These are phyloP conservation scores for Apostasia shenzhenica DNA, from an alignment of 106 monocot species.

Conservation along the genomic window DNA sequence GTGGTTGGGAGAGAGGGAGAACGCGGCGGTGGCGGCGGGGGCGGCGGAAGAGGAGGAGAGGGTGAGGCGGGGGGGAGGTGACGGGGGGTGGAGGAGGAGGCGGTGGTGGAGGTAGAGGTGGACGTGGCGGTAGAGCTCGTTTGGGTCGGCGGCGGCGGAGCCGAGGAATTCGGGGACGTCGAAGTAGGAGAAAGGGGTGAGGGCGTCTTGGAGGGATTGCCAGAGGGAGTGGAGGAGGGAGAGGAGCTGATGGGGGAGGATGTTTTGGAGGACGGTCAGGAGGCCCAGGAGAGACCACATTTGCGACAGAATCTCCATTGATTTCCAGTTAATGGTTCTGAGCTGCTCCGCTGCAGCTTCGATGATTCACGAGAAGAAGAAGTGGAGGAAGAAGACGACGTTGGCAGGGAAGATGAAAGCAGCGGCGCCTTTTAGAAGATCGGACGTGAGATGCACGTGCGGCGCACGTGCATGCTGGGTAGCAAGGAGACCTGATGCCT, in stretches of 20 bases:
- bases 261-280: constrained; percentile 79
- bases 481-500: no score
- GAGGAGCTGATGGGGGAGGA: constrained; percentile 76
- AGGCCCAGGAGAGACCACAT: constrained; percentile 81
- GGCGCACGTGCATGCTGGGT: neutral
- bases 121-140: constrained; percentile 75
- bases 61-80: constrained; percentile 38
- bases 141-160: constrained; percentile 63
- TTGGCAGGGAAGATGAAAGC: neutral
- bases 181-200: constrained; percentile 87
- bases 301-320: constrained; percentile 74
- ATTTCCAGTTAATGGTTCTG: no score
- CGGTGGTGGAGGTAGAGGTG: constrained; percentile 75
- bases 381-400: neutral
- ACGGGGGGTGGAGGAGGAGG: constrained; percentile 26
- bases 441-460: neutral
- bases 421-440: no score
- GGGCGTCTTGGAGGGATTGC: constrained; percentile 73
- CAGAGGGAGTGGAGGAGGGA: constrained; percentile 72
- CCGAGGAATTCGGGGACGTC: constrained; percentile 86
- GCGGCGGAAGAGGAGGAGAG: constrained; percentile 21
- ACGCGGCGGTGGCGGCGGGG: constrained; percentile 15
- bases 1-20: constrained; percentile 72
- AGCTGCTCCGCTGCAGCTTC: neutral
- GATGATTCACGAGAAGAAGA: neutral